These are phyloP conservation scores for Kuraishia hungarica DNA, from an alignment of 805 yeast genomes.

Conservation along the genomic window DNA sequence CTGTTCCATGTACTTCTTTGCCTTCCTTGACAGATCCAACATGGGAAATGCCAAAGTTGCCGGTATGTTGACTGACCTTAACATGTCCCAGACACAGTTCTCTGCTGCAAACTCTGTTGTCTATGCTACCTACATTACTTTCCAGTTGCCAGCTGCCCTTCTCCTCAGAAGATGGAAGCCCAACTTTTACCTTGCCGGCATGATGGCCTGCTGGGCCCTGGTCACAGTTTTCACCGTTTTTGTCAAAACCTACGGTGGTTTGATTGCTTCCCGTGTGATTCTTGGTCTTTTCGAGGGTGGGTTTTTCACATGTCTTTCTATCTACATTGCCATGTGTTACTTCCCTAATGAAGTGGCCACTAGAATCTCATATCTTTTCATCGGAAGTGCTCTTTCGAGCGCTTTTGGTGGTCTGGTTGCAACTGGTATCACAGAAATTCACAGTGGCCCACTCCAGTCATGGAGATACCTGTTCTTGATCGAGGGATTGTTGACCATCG, in stretches of 20 bases:
- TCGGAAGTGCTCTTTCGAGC: conserved; percentile 44
- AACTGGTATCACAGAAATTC: conserved; percentile 28
- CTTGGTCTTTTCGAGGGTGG: conserved; percentile 46
- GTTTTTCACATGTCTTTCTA: conserved; percentile 39
- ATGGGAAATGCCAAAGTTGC: conserved; percentile 53
- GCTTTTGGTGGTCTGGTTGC: conserved; percentile 51
- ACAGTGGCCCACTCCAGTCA: conserved; percentile 24
- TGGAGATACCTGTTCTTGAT: conserved; percentile 50
- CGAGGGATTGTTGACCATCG: conserved; percentile 37
- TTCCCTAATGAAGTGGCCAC: conserved; percentile 39
- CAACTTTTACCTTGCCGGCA: conserved; percentile 20
- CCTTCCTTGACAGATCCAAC: conserved; percentile 45
- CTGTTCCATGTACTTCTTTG: conserved; percentile 32
- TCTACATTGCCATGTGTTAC: conserved; percentile 38
- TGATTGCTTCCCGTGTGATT: conserved; percentile 38
- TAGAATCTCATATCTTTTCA: conserved; percentile 38
- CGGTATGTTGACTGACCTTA: conserved; percentile 34
- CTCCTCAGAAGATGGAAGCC: conserved; percentile 26
- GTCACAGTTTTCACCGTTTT: conserved; percentile 34
- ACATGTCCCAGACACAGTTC: conserved; percentile 28
- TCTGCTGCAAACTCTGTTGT: conserved; percentile 36
- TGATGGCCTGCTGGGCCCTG: conserved; percentile 27
- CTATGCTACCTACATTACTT: conserved; percentile 37
- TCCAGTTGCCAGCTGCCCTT: conserved; percentile 28
- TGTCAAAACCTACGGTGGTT: conserved; percentile 29